These are phyloP conservation scores for Metschnikowia lochheadii DNA, from an alignment of 805 yeast species.

Conservation along the genomic window DNA sequence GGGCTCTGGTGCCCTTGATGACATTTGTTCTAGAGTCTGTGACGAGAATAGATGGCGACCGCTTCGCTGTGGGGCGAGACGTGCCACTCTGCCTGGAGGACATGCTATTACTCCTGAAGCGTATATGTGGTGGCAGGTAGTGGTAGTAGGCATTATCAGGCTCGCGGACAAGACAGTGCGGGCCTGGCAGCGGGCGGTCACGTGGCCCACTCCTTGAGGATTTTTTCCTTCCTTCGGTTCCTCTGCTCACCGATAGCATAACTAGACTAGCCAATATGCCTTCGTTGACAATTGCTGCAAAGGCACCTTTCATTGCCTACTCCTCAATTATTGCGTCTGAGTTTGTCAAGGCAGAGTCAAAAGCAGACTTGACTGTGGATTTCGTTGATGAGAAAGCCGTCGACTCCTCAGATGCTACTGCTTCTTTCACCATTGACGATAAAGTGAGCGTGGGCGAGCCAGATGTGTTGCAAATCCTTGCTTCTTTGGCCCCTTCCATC, in stretches of 20 bases:
- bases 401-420: constrained; percentile 42
- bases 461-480: constrained; percentile 47
- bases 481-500: constrained; percentile 49
- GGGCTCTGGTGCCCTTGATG: constrained; percentile 57
- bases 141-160: not conserved
- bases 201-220: constrained; percentile 4
- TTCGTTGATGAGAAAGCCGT: constrained; percentile 68
- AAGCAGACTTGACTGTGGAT: constrained; percentile 52
- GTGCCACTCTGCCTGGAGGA: constrained; percentile 12
- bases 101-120: constrained; percentile 7
- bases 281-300: constrained; percentile 69
- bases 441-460: constrained; percentile 39
- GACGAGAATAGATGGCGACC: constrained; percentile 91
- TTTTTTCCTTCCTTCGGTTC: not conserved
- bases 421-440: constrained; percentile 44
- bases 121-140: not conserved
- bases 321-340: constrained; percentile 75
- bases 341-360: constrained; percentile 52
- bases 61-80: constrained; percentile 60
- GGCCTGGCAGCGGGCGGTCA: not conserved
- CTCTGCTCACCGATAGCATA: not conserved
- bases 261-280: constrained; percentile 27
- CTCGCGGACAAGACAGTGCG: not conserved
- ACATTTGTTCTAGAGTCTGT: constrained; percentile 73
- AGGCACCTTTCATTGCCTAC: constrained; percentile 81